phyloP scores from a whole-genome alignment of 495 filamentous ascomycete genomes.

The Talaromyces stipitatus region DNA sequence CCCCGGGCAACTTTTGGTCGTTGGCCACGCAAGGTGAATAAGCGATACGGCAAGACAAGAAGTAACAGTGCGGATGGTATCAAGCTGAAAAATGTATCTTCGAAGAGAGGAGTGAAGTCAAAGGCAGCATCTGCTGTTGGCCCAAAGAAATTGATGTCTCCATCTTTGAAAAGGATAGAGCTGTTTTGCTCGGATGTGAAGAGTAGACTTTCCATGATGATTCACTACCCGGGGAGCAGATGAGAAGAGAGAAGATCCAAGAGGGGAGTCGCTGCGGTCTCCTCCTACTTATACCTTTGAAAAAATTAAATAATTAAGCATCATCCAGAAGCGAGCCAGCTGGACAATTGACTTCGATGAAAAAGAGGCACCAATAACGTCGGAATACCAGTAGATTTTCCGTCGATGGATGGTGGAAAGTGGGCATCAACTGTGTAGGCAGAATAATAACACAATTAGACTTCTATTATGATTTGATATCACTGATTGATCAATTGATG shows the following conservation, averaged over 20 bases:
- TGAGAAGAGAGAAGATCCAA: neutral
- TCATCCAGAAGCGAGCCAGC: neutral
- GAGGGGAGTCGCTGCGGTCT: neutral
- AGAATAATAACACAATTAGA: neutral
- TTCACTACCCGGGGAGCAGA: neutral
- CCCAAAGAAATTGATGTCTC: neutral
- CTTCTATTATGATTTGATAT: neutral
- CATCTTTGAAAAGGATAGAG: neutral
- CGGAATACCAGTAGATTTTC: no score
- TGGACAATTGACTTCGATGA: neutral
- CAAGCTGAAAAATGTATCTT: neutral
- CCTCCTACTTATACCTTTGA: neutral
- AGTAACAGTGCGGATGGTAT: neutral
- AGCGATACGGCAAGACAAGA: neutral
- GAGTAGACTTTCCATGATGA: neutral
- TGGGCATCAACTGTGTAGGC: no score
- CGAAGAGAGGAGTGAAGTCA: slow-evolving; percentile 2
- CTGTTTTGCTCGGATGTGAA: neutral
- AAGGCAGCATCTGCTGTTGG: neutral
- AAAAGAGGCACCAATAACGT: neutral
- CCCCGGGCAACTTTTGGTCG: neutral
- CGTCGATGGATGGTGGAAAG: neutral
- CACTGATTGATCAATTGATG: neutral
- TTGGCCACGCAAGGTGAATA: neutral
- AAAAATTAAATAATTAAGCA: no score